phyloP scores from a whole-genome alignment of 2,329 filamentous ascomycete species.

The Fusarium sp. region DNA sequence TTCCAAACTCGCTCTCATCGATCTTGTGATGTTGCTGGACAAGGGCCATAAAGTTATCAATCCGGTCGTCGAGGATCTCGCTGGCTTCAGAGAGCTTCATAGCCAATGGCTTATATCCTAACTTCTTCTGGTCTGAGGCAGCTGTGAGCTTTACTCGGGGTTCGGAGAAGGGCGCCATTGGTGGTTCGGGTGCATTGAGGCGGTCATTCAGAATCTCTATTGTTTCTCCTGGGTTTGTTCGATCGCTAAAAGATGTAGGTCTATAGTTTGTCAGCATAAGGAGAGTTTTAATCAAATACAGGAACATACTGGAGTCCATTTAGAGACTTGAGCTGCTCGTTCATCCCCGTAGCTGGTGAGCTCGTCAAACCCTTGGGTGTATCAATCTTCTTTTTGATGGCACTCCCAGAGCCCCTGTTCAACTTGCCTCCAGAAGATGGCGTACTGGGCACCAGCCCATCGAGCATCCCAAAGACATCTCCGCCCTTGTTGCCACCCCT shows the following conservation, averaged over 20 bases:
- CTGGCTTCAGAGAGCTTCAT: constrained; percentile 96
- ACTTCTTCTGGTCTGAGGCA: constrained; percentile 89
- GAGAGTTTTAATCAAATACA: too few species aligned
- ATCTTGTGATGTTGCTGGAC: constrained; percentile 79
- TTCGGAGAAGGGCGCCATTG: constrained; percentile 77
- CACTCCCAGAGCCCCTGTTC: constrained; percentile 51
- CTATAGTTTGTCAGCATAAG: constrained; percentile 32
- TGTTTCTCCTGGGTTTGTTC: constrained; percentile 82
- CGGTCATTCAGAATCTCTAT: constrained; percentile 86
- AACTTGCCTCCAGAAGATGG: constrained; percentile 59
- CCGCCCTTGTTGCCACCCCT: constrained; percentile 65
- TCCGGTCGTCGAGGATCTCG: constrained; percentile 92
- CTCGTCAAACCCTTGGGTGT: constrained; percentile 46
- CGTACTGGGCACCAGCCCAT: constrained; percentile 75
- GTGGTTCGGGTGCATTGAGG: constrained; percentile 73
- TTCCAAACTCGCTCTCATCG: constrained; percentile 85
- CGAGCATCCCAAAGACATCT: constrained; percentile 88
- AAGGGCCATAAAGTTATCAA: constrained; percentile 85
- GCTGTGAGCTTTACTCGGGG: constrained; percentile 85
- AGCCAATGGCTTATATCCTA: constrained; percentile 89
- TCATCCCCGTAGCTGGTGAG: constrained; percentile 50
- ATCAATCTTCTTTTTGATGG: constrained; percentile 49
- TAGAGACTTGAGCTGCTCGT: constrained; percentile 50
- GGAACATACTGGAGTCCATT: constrained; percentile 46
- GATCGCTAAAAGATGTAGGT: constrained; percentile 71